Conservation (phyloP, 2,329 filamentous ascomycete genomes). For the Sporothrix curviconia region DNA sequence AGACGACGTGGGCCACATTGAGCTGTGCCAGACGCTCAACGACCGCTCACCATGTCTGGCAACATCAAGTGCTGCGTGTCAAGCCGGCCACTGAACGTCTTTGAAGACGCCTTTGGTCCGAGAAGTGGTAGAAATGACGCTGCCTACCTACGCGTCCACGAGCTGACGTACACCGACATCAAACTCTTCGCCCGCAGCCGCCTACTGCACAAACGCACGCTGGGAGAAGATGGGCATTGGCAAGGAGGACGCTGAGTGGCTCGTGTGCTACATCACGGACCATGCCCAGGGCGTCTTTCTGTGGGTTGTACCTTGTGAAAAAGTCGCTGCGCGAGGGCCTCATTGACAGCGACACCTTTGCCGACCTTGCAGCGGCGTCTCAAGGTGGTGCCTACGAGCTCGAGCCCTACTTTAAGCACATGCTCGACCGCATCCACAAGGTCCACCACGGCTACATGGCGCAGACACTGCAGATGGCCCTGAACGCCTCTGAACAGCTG, state of each 20-base stretch:
- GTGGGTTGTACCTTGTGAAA: constrained; percentile 4
- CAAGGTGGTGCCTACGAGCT: no score
- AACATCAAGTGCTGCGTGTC: constrained; percentile 10
- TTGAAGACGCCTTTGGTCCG: background rate
- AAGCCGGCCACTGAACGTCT: constrained; percentile 10
- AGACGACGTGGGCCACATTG: background rate
- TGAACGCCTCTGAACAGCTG: background rate
- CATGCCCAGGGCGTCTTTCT: constrained; percentile 8
- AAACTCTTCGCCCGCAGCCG: constrained; percentile 36
- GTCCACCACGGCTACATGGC: constrained; percentile 2
- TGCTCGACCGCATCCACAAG: background rate
- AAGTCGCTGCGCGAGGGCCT: background rate
- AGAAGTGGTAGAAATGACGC: background rate
- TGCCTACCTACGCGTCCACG: background rate
- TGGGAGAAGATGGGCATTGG: constrained; percentile 37
- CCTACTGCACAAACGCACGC: background rate
- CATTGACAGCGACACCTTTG: constrained; percentile 1
- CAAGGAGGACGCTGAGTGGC: constrained; percentile 46
- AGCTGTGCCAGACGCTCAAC: background rate
- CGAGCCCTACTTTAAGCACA: constrained; percentile 3
- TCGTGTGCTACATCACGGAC: background rate
- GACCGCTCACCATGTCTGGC: background rate
- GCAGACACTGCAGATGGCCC: background rate
- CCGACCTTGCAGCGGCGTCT: background rate
- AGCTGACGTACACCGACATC: constrained; percentile 1